These are phyloP conservation scores for Paramyrothecium sp. DNA, from an alignment of 2,329 filamentous ascomycete genomes.

Conservation along the genomic window DNA sequence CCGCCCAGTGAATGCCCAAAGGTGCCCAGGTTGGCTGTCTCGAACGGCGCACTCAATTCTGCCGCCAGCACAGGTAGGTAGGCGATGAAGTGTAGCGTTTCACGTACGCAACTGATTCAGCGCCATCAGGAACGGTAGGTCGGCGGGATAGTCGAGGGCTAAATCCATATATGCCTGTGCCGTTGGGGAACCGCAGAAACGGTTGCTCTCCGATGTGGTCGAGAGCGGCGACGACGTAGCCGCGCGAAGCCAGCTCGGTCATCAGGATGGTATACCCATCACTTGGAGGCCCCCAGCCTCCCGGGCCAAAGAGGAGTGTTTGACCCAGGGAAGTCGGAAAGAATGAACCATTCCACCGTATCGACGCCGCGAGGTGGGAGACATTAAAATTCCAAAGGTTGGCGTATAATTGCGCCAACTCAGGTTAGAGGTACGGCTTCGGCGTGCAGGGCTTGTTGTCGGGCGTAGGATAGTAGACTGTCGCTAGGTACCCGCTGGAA, in stretches of 20 bases:
- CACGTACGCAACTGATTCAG: neutral
- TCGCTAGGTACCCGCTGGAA: constrained; percentile 9
- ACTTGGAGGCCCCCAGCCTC: constrained; percentile 8
- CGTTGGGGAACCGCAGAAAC: constrained; percentile 22
- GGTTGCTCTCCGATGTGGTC: constrained; percentile 25
- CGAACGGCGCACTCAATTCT: neutral
- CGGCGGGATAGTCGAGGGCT: neutral
- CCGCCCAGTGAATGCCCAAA: neutral
- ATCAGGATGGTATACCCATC: constrained; percentile 8
- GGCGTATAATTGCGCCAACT: constrained; percentile 6
- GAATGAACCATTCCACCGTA: constrained; percentile 7
- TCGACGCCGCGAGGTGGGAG: constrained; percentile 8
- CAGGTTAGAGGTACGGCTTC: constrained; percentile 7
- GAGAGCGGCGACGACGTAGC: constrained; percentile 21
- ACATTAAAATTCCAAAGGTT: constrained; percentile 5
- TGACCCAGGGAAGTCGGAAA: constrained; percentile 4
- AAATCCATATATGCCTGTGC: constrained; percentile 18
- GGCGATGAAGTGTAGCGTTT: neutral
- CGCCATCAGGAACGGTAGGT: neutral
- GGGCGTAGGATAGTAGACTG: constrained; percentile 11
- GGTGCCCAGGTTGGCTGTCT: neutral
- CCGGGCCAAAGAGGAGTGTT: constrained; percentile 10
- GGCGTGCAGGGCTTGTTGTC: neutral
- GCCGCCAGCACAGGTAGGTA: neutral
- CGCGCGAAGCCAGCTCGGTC: constrained; percentile 9